A percentile compares a stretch with the other conserved stretches of the same genome.
phyloP scores from a whole-genome alignment of 257 asterid species.

The Asclepias syriaca region DNA sequence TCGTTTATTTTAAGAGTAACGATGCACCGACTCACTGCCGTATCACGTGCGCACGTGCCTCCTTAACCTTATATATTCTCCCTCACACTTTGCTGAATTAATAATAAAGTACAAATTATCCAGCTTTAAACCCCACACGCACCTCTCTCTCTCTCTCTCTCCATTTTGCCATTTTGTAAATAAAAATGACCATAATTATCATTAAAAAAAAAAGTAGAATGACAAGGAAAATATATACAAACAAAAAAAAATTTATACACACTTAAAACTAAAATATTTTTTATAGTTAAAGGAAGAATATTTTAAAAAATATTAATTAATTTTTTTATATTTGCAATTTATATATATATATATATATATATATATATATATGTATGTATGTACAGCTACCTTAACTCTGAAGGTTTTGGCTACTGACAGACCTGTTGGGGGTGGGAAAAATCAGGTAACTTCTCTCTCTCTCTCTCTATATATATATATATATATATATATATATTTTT shows the following conservation, averaged over 20 bases:
- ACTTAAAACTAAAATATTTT: too few species aligned
- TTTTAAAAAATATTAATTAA: too few species aligned
- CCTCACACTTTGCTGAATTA: slow-evolving; percentile 20
- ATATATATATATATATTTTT: too few species aligned
- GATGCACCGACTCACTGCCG: slow-evolving; percentile 80
- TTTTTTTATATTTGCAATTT: too few species aligned
- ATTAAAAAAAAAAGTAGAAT: too few species aligned
- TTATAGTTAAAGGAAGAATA: too few species aligned
- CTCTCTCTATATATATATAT: background rate
- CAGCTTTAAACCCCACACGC: background rate
- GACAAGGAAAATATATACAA: too few species aligned
- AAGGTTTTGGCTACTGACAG: slow-evolving; percentile 22
- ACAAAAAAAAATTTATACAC: too few species aligned
- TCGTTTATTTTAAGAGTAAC: slow-evolving; percentile 35
- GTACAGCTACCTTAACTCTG: slow-evolving; percentile 24
- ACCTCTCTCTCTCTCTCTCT: too few species aligned
- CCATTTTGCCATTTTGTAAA: too few species aligned
- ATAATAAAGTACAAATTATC: slow-evolving; percentile 8
- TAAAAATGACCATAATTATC: too few species aligned
- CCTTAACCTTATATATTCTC: slow-evolving; percentile 32
- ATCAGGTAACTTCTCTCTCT: background rate
- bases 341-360: too few species aligned
- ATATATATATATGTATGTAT: background rate
- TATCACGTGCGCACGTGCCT: slow-evolving; percentile 87
- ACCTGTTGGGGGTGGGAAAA: slow-evolving; percentile 16